These are phyloP conservation scores for Aspergillus quadricinctus DNA, from an alignment of 2,329 filamentous ascomycete species.

Conservation along the genomic window DNA sequence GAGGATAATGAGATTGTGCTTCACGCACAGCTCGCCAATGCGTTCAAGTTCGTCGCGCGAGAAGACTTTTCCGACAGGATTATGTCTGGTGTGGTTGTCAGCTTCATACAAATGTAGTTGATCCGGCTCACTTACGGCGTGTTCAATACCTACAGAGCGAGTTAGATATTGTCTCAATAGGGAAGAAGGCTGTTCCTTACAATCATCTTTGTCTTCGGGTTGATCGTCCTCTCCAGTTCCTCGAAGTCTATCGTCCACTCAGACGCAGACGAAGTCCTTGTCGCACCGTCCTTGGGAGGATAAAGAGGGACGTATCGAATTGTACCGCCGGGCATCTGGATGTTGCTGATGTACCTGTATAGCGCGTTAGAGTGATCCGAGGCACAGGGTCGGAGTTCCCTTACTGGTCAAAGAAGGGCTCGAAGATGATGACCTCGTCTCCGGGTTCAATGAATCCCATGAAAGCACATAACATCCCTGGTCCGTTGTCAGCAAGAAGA, in stretches of 20 bases:
- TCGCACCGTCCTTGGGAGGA: constrained; percentile 74
- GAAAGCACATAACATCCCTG: constrained; percentile 89
- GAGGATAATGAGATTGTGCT: constrained; percentile 90
- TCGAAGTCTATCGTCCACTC: constrained; percentile 87
- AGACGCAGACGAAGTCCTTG: constrained; percentile 73
- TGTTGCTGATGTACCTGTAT: constrained; percentile 83
- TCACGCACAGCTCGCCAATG: constrained; percentile 84
- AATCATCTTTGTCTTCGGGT: constrained; percentile 89
- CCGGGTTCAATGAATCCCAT: constrained; percentile 95
- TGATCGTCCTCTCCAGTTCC: constrained; percentile 76
- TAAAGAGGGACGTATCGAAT: constrained; percentile 95
- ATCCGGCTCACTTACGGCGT: constrained; percentile 39
- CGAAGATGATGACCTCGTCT: constrained; percentile 96
- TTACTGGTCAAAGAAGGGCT: constrained; percentile 96
- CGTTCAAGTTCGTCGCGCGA: constrained; percentile 74
- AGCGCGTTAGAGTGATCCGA: background rate
- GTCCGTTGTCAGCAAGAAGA: background rate
- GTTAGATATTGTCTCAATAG: constrained; percentile 6
- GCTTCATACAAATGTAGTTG: background rate
- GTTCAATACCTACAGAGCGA: constrained; percentile 41
- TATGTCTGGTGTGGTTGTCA: constrained; percentile 53
- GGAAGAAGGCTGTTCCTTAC: constrained; percentile 46
- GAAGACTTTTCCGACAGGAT: constrained; percentile 95
- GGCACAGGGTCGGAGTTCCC: constrained; percentile 13
- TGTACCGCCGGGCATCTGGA: constrained; percentile 94